Percentiles rank a stretch among this genome's conserved stretches.
Conservation (phyloP, 257 asterid genomes). For the Fraxinus quadrangulata region DNA sequence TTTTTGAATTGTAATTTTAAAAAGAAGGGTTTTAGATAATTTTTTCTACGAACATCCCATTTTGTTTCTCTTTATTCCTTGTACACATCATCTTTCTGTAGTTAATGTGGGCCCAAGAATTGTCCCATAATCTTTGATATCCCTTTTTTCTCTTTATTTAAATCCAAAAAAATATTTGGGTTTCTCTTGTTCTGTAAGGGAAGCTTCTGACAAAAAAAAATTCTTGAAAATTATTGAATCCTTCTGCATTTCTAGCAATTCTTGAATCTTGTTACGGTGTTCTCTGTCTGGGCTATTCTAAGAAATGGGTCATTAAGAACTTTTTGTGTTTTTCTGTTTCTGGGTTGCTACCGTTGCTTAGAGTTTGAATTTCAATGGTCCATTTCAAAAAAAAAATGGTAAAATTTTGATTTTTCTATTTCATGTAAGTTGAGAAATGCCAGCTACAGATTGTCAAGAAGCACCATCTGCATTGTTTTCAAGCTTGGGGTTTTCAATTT, state of each 20-base stretch:
- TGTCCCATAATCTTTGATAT: no score
- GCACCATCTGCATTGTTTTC: constrained; percentile 36
- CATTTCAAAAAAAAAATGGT: background rate
- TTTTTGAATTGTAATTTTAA: no score
- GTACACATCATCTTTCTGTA: no score
- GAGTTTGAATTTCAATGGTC: background rate
- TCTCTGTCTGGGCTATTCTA: constrained; percentile 14
- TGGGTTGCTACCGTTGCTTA: background rate
- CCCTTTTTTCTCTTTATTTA: background rate
- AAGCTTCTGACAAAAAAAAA: background rate
- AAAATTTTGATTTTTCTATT: background rate
- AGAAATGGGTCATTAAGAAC: background rate
- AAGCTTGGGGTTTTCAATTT: constrained; percentile 40
- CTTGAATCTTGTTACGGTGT: no score
- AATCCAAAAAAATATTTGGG: background rate
- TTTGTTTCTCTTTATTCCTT: no score
- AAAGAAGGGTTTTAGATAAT: no score
- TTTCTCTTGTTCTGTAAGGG: background rate
- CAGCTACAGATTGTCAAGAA: constrained; percentile 43
- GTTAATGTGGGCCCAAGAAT: no score
- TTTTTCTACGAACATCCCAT: no score
- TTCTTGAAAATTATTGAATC: constrained; percentile 1
- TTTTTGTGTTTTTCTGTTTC: background rate
- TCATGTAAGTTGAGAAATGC: constrained; percentile 38
- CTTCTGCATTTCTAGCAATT: background rate